Base-by-base conservation (phyloP, 805 yeast genomes). In the Clavispora phyllophila region DNA sequence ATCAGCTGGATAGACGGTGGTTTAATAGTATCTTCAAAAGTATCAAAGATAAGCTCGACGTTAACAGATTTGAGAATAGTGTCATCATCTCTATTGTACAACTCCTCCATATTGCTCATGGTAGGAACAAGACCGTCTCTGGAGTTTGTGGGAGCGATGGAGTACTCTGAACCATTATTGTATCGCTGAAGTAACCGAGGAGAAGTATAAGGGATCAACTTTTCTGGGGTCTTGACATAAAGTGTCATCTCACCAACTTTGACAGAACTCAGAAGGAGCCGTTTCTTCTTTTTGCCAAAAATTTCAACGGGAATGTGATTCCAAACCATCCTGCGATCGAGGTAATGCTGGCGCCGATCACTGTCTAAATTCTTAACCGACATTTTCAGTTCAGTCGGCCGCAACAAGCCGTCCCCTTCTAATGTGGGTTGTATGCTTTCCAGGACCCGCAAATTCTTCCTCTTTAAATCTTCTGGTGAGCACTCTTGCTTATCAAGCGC, bases 141-240 rank as follows among this genome's bases (percentile, higher is more conserved):
- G 9, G 31, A 9, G 6, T 13, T 48, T 44, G 26, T 25, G 17
- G 28, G 40, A 19, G 3, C 31, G 19, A 29, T 19, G 4, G 33
- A 15, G 12, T 9, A 29, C 18, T 36, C 34, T 4, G 37, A 12
- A 6, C 60, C 63, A 28, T 51, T 58, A 39, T 70, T 70, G 43
- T 68, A 68, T 44, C 57, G 65, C 54, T 56, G 62, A 8, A 70
- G 50, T 25, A 70, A 50, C 39, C 58, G 60, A 1, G 75, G 72
- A 4, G 72, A 61, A 2, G 61, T 54, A 46, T 68, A 69, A 1
- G 66, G 62, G 12, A 70, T 48, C 6, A 63, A 53, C 40, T 61
- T 60, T 29, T 51, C 49, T 1, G 74, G 74, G 0, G 69, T 65
- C 31, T 49, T 51, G 10, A 57, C 68, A 40, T 56, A 61, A 9